Evolutionary conservation across 768 basidiomycete species (phyloP), one percentile per base, ranked within the genome.

Genomic region (Sporobolomyces roseus): DNA sequence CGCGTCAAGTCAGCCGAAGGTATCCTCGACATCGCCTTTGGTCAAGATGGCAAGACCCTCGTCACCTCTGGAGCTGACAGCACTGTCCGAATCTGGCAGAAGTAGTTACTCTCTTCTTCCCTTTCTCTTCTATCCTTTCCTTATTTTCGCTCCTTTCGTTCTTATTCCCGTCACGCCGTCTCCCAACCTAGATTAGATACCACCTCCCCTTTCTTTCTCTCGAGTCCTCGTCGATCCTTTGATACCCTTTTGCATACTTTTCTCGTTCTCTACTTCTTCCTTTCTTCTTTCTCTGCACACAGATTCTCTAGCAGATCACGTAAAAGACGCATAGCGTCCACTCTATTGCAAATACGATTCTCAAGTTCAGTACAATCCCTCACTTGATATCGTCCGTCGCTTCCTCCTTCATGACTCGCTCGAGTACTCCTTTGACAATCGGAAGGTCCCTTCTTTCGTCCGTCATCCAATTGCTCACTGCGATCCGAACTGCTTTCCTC

Each of bases 61-160:
- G 91, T 88, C 21, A 94, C 90, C 78, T 90, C 90, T 25, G 94
- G 94, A n/a, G 91, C 91, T 17, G 94, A 97, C 79, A 93, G 93
- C 32, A 88, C 91, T 51, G 86, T 97, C 68, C 91, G 91, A 79
- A 82, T 97, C 32, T 96, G 70, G 70, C 27, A 36, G 29, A 27
- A 43, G 49, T 29, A 19, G 1, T 30, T 30, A 25, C 5, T 6
- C 51, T 23, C n/a, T 27, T 1, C 32, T 45, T 29, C 36, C 10
- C 38, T 27, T n/a, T 32, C 29, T 48, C 63, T 14, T 29, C 35
- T 46, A 14, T 21, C 45, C 23, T 23, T 13, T 23, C 45, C 12
- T 23, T 23, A 23, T 46, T 10, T 46, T 17, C 17, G 38, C 17
- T 17, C 45, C 23, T 46, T 23, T 14, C 45, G 21, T 21, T 17